Base-by-base conservation (phyloP, 139 green algal genomes). In the Astrephomene gubernaculifera region DNA sequence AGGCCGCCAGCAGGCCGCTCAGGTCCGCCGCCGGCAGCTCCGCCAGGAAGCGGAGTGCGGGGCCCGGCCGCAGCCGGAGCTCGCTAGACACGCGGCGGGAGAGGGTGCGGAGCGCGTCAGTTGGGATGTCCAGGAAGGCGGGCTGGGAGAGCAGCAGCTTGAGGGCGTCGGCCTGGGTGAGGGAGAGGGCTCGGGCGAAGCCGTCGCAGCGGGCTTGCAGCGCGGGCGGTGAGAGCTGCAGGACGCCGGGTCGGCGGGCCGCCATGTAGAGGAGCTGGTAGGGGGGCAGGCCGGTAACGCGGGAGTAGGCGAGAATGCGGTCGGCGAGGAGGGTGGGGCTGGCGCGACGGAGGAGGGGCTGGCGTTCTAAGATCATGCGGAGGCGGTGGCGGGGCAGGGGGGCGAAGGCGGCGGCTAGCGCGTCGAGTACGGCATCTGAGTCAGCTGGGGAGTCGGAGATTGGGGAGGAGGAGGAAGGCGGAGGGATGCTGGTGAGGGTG, bases 231-330 rank as follows among this genome's bases (percentile, higher is more conserved):
- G 65, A 5, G 29, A 86, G 35, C 33, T 54, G 31, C 24, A 86
- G 64, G 44, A 86, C 29, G 19, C 45, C 39, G 24, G 79, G 79
- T 49, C 12, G 61, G 5, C 79, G 79, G 31, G 79, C 79, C 0
- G 44, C 36, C 45, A 86, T 70, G 65, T 86, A 86, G 33, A 86
- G 64, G 33, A 86, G n/a, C 38, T 78, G 41, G 49, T 86, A 86
- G 49, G 35, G 25, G 25, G 35, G n/a, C 8, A 78, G 24, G 45
- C 65, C 65, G 3, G 35, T 68, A 36, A 36, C 65, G 17, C 79
- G 45, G 17, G 31, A 43, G 79, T 79, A 86, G 36, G 64, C 65
- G 12, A 25, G 45, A 1, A 86, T 44, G 35, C 79, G 79, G 10
- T 70, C 61, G 17, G 79, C 65, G 9, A 86, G 45, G 21, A 76